Percentiles rank a stretch among this genome's conserved stretches.
Evolutionary conservation across 2,329 filamentous ascomycete species (phyloP).

Genomic region (Hypoxylon sp.): DNA sequence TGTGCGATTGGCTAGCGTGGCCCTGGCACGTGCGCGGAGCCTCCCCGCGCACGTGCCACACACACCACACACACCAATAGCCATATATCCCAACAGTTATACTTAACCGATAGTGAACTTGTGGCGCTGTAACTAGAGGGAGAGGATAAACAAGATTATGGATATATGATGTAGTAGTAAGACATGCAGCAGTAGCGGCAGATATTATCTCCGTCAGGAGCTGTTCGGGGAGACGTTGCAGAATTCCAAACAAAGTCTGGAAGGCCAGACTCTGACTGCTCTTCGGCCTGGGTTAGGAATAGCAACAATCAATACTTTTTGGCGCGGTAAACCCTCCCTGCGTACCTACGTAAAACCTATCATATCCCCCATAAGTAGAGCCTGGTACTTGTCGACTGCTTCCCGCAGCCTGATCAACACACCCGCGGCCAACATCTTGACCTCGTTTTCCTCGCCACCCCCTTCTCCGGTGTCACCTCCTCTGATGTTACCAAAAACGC

Average conservation of each 20-base stretch:
- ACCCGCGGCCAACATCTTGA: conserved; percentile 82
- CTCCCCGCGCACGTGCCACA: no score
- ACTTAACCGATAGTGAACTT: no score
- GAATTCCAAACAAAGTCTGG: neutral
- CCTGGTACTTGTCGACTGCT: conserved; percentile 84
- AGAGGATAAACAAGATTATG: no score
- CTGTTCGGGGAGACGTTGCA: neutral
- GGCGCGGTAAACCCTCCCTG: neutral
- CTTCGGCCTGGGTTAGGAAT: no score
- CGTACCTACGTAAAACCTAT: conserved; percentile 54
- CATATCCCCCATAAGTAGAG: conserved; percentile 78
- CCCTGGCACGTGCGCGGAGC: no score
- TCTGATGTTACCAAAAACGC: conserved; percentile 74
- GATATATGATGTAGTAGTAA: neutral
- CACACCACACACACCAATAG: no score
- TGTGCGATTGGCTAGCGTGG: no score
- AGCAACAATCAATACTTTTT: neutral
- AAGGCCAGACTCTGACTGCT: neutral
- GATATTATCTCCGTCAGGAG: neutral
- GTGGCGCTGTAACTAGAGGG: no score
- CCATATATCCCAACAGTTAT: no score
- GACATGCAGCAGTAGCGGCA: neutral
- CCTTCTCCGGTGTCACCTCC: conserved; percentile 66
- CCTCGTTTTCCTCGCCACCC: conserved; percentile 81
- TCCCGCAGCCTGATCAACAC: conserved; percentile 83